phyloP scores from a whole-genome alignment of 2,329 filamentous ascomycete species.

The Verticillium dahliae region DNA sequence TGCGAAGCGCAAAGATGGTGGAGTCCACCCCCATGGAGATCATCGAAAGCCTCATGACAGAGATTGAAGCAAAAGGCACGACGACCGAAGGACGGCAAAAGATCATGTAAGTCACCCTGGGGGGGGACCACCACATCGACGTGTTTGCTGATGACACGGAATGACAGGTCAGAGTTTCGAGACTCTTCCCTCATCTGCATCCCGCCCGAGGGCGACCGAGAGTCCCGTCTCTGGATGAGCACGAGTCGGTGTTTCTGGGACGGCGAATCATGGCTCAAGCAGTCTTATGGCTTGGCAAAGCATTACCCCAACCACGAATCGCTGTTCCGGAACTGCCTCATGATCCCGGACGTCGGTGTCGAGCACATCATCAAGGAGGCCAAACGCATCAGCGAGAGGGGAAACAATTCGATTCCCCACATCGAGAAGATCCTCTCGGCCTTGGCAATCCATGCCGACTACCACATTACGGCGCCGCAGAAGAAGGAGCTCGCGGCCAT shows the following conservation, averaged over 20 bases:
- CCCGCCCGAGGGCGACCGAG: neutral
- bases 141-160: neutral
- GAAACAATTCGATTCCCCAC: neutral
- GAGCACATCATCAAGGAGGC: conserved; percentile 5
- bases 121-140: neutral
- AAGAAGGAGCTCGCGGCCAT: neutral
- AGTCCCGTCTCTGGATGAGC: neutral
- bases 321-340: conserved; percentile 2
- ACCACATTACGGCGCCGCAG: neutral
- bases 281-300: neutral
- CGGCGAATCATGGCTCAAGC: conserved; percentile 5
- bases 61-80: neutral
- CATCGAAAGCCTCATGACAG: neutral
- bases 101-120: neutral
- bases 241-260: conserved; percentile 3
- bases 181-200: neutral
- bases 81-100: neutral
- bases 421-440: conserved; percentile 1
- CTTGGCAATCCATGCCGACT: neutral
- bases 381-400: neutral
- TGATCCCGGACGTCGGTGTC: neutral
- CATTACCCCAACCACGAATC: conserved; percentile 3
- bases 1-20: neutral
- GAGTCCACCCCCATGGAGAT: neutral
- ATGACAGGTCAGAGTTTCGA: neutral